Evolutionary conservation across 2,329 filamentous ascomycete species (phyloP).

Genomic region (Alternaria alternata): DNA sequence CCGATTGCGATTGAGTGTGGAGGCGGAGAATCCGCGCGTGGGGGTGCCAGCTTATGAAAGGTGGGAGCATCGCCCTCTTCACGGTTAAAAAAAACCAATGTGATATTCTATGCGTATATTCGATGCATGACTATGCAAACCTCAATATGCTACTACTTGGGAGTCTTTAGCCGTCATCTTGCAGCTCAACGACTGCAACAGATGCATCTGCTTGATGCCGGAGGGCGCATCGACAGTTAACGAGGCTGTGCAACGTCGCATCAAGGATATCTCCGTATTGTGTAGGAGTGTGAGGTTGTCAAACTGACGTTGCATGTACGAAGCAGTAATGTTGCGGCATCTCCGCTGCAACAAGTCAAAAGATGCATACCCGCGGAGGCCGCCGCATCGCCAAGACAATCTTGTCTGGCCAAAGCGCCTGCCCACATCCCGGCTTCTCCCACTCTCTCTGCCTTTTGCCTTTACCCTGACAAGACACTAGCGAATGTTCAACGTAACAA

Average conservation of each 20-base stretch:
- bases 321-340: slow-evolving; percentile 6
- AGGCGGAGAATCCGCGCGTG: slow-evolving; percentile 22
- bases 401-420: background rate
- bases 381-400: slow-evolving; percentile 7
- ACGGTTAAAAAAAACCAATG: background rate
- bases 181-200: background rate
- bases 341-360: slow-evolving; percentile 10
- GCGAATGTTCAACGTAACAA: slow-evolving; percentile 32
- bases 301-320: background rate
- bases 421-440: slow-evolving; percentile 14
- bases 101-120: background rate
- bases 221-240: background rate
- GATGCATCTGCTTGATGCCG: background rate
- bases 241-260: background rate
- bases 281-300: background rate
- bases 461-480: slow-evolving; percentile 10
- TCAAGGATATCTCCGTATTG: background rate
- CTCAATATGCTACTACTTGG: background rate
- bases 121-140: background rate
- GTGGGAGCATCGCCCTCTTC: background rate
- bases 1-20: slow-evolving; percentile 47
- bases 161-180: background rate
- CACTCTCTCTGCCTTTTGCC: slow-evolving; percentile 7
- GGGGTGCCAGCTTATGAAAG: slow-evolving; percentile 29
- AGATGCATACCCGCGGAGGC: slow-evolving; percentile 5